Conservation (phyloP, 495 filamentous ascomycete genomes). For the Neurospora discreta region DNA sequence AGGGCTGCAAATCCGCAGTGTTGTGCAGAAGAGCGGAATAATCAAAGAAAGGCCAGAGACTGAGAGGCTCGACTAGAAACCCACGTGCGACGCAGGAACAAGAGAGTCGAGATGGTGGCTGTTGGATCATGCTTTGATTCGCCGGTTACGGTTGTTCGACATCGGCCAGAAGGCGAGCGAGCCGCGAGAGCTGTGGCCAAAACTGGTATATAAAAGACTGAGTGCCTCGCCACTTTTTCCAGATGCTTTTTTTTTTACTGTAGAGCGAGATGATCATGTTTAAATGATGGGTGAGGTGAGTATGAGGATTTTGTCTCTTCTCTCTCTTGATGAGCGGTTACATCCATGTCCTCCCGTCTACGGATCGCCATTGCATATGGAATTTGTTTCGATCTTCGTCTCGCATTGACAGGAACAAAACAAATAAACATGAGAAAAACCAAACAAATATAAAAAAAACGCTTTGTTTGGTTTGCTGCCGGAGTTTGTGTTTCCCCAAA, state of each 20-base stretch:
- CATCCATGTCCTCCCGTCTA: neutral
- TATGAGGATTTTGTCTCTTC: neutral
- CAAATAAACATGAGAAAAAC: neutral
- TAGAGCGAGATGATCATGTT: neutral
- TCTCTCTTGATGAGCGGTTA: neutral
- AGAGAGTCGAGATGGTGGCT: neutral
- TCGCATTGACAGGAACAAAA: neutral
- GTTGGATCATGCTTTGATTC: neutral
- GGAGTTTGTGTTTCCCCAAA: neutral
- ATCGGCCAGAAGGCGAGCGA: neutral
- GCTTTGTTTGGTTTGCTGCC: neutral
- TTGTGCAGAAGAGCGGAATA: neutral
- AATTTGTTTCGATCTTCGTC: neutral
- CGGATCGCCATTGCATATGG: neutral
- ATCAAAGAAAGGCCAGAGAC: neutral
- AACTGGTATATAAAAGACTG: neutral
- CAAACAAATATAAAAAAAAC: neutral
- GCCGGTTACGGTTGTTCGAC: neutral
- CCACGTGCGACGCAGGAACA: neutral
- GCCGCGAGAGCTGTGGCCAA: neutral
- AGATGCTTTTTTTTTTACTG: neutral
- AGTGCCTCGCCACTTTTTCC: neutral
- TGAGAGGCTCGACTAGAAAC: neutral
- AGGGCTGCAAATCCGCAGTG: neutral
- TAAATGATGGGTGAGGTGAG: neutral